phyloP scores from a whole-genome alignment of 208 protist genomes.

The Leptomonas seymouri region DNA sequence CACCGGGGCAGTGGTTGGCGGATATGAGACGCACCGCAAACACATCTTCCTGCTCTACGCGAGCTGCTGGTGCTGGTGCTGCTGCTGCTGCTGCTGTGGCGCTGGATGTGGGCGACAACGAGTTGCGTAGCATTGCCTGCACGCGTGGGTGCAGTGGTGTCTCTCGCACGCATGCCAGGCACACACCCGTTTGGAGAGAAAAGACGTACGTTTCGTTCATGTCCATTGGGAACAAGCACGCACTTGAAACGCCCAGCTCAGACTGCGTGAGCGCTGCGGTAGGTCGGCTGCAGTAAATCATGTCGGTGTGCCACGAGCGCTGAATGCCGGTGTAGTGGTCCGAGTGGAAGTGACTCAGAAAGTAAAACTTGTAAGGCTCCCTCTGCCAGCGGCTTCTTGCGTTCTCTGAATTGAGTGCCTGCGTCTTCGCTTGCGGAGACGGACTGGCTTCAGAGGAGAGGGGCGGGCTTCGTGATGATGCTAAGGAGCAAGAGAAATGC shows the following conservation, averaged over 20 bases:
- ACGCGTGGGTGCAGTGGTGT: slow-evolving; percentile 22
- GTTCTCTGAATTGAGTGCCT: neutral
- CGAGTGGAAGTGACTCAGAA: slow-evolving; percentile 92
- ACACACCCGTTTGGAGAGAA: slow-evolving; percentile 39
- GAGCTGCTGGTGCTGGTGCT: neutral
- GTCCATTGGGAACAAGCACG: slow-evolving; percentile 52
- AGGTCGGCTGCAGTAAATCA: slow-evolving; percentile 69
- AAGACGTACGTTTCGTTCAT: slow-evolving; percentile 57
- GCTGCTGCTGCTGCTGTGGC: neutral
- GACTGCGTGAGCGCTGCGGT: slow-evolving; percentile 64
- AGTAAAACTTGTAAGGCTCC: slow-evolving; percentile 47
- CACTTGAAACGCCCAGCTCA: slow-evolving; percentile 44
- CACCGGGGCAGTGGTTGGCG: slow-evolving; percentile 93
- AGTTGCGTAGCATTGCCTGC: slow-evolving; percentile 14
- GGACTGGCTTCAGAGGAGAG: slow-evolving; percentile 1
- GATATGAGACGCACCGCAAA: slow-evolving; percentile 62
- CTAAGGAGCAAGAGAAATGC: neutral
- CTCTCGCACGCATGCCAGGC: slow-evolving; percentile 16
- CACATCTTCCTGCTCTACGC: neutral
- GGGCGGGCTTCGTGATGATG: too few relatives aligned
- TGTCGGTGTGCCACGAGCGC: slow-evolving; percentile 43
- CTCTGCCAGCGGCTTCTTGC: neutral
- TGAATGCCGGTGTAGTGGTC: slow-evolving; percentile 89
- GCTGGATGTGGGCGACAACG: neutral
- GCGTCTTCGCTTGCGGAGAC: neutral